Base-by-base conservation (phyloP, 2,329 filamentous ascomycete species). In the Dothidotthia symphoricarpi region DNA sequence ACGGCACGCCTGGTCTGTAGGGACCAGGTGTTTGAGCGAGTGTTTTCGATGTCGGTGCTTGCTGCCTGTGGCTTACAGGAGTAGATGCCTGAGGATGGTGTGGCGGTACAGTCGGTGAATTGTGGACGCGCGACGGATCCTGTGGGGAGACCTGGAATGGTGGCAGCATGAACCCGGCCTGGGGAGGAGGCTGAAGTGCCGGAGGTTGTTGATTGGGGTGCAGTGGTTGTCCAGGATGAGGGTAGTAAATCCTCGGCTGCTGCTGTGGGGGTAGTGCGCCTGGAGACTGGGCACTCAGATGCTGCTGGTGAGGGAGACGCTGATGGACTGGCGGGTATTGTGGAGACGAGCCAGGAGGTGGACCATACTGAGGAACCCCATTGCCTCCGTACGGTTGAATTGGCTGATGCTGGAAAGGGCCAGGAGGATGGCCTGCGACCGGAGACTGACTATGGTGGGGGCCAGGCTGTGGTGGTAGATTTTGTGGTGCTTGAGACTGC, bases 111-210 rank as follows among this genome's bases (percentile, higher is more conserved):
- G 46, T 22, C 10, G 60, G 44, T 28, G 63, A 64, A 15, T 66
- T 65, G 37, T 66, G 62, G 9, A 61, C 57, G 43, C 58, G 59
- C 31, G 57, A 67, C 4, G 67, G 68, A 32, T 70, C 69, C 43
- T 74, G 71, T 7, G 67, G 64, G n/a, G 63, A 59, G 10, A 73
- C 68, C 37, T 72, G 69, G 49, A 74, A 75, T 4, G 71, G 70
- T 31, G 70, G 70, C 24, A 74, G 60, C 66, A 73, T 72, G 41
- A 69, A 67, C 12, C 71, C 72, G 32, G 71, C 63, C 34, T 70
- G 69, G 27, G 65, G 63, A 11, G 66, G 64, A 33, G 71, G 63
- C 34, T 70, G 69, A 28, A 64, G 63, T n/a, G 66, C 63, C 6
- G 34, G 40, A 24, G 65, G 66, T 24, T 66, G 66, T 34, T 62